A percentile compares a stretch with the other conserved stretches of the same genome.
These are phyloP conservation scores for Sporisorium reilianum DNA, from an alignment of 1,284 basidiomycete species.

Conservation along the genomic window DNA sequence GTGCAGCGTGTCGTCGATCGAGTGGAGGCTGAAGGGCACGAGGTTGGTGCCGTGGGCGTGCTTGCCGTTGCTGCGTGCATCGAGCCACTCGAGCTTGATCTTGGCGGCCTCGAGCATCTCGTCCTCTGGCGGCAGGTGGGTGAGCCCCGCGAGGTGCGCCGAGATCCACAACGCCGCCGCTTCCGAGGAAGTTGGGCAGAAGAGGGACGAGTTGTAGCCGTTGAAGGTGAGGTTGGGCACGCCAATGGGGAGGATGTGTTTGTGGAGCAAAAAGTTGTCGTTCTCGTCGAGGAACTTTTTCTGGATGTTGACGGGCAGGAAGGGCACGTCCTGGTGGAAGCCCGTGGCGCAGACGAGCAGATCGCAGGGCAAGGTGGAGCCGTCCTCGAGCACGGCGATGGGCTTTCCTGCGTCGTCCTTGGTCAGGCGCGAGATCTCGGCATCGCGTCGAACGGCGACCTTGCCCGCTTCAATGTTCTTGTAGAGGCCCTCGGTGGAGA, in stretches of 20 bases:
- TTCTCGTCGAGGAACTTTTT: constrained; percentile 54
- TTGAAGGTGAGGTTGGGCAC: constrained; percentile 59
- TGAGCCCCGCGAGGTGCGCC: constrained; percentile 50
- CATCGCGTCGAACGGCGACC: constrained; percentile 32
- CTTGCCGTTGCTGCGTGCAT: constrained; percentile 54
- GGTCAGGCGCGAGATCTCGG: constrained; percentile 27
- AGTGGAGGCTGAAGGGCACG: constrained; percentile 60
- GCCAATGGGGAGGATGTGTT: constrained; percentile 52
- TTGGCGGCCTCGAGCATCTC: constrained; percentile 36
- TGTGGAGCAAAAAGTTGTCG: constrained; percentile 58
- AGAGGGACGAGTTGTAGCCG: constrained; percentile 58
- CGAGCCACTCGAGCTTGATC: constrained; percentile 55
- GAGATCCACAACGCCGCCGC: constrained; percentile 58
- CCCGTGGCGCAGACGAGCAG: constrained; percentile 58
- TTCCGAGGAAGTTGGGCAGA: constrained; percentile 59
- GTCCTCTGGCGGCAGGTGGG: constrained; percentile 35
- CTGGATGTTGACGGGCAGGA: constrained; percentile 39
- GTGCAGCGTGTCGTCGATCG: constrained; percentile 57
- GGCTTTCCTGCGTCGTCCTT: constrained; percentile 9
- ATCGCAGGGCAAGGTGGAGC: constrained; percentile 39
- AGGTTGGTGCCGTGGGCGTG: constrained; percentile 57
- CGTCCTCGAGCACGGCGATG: constrained; percentile 38
- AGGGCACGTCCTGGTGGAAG: constrained; percentile 56
- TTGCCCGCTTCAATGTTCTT: constrained; percentile 46
- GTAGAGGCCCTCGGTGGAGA: constrained; percentile 58